Base-by-base conservation (phyloP, 148 eudicot genomes). In the Tetragonia tetragonoides region DNA sequence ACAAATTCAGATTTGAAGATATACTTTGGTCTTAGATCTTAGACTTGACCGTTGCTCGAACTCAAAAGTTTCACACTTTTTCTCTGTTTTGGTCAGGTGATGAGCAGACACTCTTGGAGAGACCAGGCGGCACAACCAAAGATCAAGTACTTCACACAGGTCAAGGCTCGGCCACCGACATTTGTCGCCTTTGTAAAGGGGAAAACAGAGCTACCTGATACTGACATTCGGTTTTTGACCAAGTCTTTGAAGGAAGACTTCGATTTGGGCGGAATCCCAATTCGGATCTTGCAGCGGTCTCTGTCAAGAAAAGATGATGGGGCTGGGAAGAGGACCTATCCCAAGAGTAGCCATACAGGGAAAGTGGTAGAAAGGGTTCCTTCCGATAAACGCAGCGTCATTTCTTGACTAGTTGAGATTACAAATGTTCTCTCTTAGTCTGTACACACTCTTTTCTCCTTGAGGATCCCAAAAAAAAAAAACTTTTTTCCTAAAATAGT, bases 61-160 rank as follows among this genome's bases (percentile, higher is more conserved):
- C 14, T 10, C 53, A 49, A 49, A 6, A 7, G 10, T 2, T 21
- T 20, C 17, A 24, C 39, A 64, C 12, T 51, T 24, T 7, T 60
- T 39, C 60, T 78, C 28, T 69, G n/a, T 53, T 75, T 41, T 51
- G 69, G 57, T 71, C 82, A 95, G 99, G 93, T 95, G 39, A 93
- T 96, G 99, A 91, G 99, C 88, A 88, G 99, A 80, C 99, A 96
- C 85, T 96, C 99, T 8, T 96, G 99, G 99, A 96, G 89, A 84
- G 97, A 96, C 79, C 90, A 80, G 49, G 88, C 93, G 21, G 77
- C 90, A 60, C 97, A 96, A 74, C 93, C 95, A 14, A 96, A 96
- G 80, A 81, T 96, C 72, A 96, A 91, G 81, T 96, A 96, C 81
- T 96, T 93, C 87, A 96, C 97, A 20, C 98, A 96, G 79, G 98